These are phyloP conservation scores for Nakaseomyces sp. DNA, from an alignment of 1,139 yeast species.

Conservation along the genomic window DNA sequence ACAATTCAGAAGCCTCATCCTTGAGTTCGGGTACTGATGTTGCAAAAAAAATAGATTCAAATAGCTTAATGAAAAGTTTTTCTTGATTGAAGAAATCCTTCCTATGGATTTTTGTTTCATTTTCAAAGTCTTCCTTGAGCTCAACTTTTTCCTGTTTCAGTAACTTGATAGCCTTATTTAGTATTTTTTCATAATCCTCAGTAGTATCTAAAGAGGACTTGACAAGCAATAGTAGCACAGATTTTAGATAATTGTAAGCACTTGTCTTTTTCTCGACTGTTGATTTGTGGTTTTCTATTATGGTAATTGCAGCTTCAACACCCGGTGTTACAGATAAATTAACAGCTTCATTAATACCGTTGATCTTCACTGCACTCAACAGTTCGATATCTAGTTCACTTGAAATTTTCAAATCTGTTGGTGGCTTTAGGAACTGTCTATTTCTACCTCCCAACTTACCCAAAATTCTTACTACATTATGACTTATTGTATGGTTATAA, in stretches of 20 bases:
- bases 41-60: slow-evolving; percentile 67
- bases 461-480: slow-evolving; percentile 82
- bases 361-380: slow-evolving; percentile 57
- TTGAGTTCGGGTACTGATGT: slow-evolving; percentile 67
- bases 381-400: slow-evolving; percentile 59
- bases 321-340: slow-evolving; percentile 80
- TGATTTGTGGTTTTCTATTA: slow-evolving; percentile 60
- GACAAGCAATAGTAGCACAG: slow-evolving; percentile 60
- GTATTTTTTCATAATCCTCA: slow-evolving; percentile 42
- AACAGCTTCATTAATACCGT: slow-evolving; percentile 55
- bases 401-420: slow-evolving; percentile 50
- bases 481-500: slow-evolving; percentile 82
- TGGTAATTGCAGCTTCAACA: slow-evolving; percentile 55
- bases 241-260: slow-evolving; percentile 65
- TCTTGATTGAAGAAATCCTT: slow-evolving; percentile 51
- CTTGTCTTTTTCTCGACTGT: slow-evolving; percentile 62
- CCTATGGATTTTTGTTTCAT: slow-evolving; percentile 41
- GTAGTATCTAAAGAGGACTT: slow-evolving; percentile 56
- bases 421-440: slow-evolving; percentile 72
- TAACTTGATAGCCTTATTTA: slow-evolving; percentile 42
- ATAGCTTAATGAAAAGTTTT: slow-evolving; percentile 38
- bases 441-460: slow-evolving; percentile 97
- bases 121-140: slow-evolving; percentile 26
- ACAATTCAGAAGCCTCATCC: slow-evolving; percentile 54
- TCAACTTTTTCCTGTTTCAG: slow-evolving; percentile 40